A percentile compares a stretch with the other conserved stretches of the same genome.
Conservation (phyloP, 2,329 filamentous ascomycete species). For the Arthrobotrys sinensis region DNA sequence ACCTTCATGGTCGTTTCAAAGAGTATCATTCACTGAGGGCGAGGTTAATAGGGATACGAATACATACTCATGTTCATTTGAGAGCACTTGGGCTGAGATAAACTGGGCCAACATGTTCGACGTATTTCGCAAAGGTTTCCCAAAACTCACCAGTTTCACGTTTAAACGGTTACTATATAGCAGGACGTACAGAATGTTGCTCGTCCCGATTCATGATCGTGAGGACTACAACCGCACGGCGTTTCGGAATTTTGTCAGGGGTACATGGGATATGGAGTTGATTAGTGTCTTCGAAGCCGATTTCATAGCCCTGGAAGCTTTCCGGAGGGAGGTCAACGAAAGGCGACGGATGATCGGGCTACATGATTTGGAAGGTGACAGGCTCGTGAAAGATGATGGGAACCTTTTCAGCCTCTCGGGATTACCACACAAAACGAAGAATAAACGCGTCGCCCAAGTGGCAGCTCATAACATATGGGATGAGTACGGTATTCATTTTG, state of each 20-base stretch:
- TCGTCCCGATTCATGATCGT: neutral
- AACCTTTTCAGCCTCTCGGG: neutral
- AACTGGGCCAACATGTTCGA: neutral
- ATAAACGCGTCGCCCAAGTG: neutral
- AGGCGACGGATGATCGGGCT: neutral
- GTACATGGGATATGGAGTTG: conserved; percentile 1
- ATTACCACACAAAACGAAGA: neutral
- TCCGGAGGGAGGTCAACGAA: neutral
- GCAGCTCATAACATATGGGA: neutral
- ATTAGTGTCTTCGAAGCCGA: neutral
- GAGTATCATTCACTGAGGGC: neutral
- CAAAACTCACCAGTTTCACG: neutral
- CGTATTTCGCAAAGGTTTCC: neutral
- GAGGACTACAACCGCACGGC: neutral
- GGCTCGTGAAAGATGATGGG: neutral
- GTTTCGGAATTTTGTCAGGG: neutral
- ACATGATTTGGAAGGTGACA: neutral
- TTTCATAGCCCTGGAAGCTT: neutral
- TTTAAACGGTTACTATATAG: neutral
- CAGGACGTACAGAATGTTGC: neutral
- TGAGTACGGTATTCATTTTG: neutral
- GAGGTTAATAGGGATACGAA: neutral
- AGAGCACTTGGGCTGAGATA: neutral
- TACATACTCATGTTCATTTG: neutral
- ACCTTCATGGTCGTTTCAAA: neutral